A percentile compares a stretch with the other conserved stretches of the same genome.
Evolutionary conservation across 768 basidiomycete genomes (phyloP).

Genomic region (Cyclocybe cylindracea): DNA sequence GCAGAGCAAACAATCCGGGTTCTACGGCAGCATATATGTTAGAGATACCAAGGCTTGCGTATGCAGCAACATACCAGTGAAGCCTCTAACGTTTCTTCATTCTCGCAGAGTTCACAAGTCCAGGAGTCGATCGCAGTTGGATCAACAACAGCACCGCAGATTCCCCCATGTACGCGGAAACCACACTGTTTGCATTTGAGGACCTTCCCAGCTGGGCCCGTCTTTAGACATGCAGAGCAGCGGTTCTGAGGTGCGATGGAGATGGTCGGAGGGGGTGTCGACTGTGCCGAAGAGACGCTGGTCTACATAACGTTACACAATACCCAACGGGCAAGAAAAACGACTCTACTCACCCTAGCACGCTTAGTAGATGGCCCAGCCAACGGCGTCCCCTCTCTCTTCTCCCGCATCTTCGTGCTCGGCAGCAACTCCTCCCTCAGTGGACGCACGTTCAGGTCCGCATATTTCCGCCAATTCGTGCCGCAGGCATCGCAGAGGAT

Average conservation of each 20-base stretch:
- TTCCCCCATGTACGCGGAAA: conserved; percentile 80
- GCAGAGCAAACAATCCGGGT: conserved; percentile 83
- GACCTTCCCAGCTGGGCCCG: conserved; percentile 75
- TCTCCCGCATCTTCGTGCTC: conserved; percentile 57
- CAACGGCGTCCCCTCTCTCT: conserved; percentile 63
- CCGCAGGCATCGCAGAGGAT: conserved; percentile 88
- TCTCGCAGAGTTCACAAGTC: conserved; percentile 87
- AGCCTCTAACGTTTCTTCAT: conserved; percentile 79
- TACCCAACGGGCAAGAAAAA: not conserved
- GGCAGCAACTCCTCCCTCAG: conserved; percentile 65
- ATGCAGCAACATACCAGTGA: conserved; percentile 59
- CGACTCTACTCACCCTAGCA: conserved; percentile 36
- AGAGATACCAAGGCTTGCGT: conserved; percentile 1
- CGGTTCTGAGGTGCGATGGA: conserved; percentile 60
- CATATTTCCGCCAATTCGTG: conserved; percentile 90
- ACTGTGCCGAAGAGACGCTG: conserved; percentile 43
- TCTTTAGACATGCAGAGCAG: conserved; percentile 75
- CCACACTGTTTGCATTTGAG: conserved; percentile 81
- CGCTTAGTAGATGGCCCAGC: conserved; percentile 46
- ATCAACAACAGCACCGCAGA: conserved; percentile 70
- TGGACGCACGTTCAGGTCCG: conserved; percentile 78
- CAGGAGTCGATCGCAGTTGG: conserved; percentile 68
- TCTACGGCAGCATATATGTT: conserved; percentile 42
- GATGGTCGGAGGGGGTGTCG: conserved; percentile 65
- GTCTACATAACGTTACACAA: conserved; percentile 35